Evolutionary conservation across 2,329 filamentous ascomycete species (phyloP).

Genomic region (Arthrobotrys entomopaga): DNA sequence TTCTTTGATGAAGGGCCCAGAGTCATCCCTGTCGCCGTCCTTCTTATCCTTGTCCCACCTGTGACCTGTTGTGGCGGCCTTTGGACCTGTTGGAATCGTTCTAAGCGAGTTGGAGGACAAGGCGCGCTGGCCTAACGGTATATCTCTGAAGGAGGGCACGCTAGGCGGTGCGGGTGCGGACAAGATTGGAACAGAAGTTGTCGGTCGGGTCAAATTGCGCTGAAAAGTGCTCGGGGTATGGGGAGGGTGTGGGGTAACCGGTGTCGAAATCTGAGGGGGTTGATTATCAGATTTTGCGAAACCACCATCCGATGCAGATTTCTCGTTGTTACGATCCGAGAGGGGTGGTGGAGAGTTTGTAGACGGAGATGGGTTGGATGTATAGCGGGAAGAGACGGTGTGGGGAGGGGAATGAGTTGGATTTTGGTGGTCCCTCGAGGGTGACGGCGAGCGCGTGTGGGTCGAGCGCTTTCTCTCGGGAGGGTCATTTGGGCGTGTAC

Average conservation of each 20-base stretch:
- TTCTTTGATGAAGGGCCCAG: slow-evolving; percentile 36
- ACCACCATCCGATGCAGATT: slow-evolving; percentile 25
- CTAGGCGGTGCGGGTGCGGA: slow-evolving; percentile 46
- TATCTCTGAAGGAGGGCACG: slow-evolving; percentile 50
- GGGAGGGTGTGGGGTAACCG: slow-evolving; percentile 46
- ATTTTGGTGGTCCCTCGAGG: slow-evolving; percentile 31
- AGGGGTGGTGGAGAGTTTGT: slow-evolving; percentile 47
- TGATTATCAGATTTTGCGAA: slow-evolving; percentile 38
- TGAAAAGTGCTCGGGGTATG: slow-evolving; percentile 52
- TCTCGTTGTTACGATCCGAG: slow-evolving; percentile 49
- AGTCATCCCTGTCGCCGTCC: slow-evolving; percentile 47
- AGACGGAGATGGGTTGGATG: slow-evolving; percentile 44
- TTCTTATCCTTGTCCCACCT: slow-evolving; percentile 53
- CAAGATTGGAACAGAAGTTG: slow-evolving; percentile 41
- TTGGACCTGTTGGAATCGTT: slow-evolving; percentile 50
- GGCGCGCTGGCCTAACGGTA: slow-evolving; percentile 40
- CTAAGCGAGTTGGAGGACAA: slow-evolving; percentile 44
- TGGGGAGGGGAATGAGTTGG: slow-evolving; percentile 49
- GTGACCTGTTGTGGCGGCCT: slow-evolving; percentile 35
- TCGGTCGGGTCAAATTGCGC: slow-evolving; percentile 47
- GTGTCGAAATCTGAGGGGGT: slow-evolving; percentile 33
- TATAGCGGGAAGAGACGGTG: slow-evolving; percentile 49
- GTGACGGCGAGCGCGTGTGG: slow-evolving; percentile 47
- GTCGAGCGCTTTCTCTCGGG: slow-evolving; percentile 50
- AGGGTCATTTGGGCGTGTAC: slow-evolving; percentile 38